Evolutionary conservation across 257 asterid species (phyloP).

Genomic region (Salvia splendens): DNA sequence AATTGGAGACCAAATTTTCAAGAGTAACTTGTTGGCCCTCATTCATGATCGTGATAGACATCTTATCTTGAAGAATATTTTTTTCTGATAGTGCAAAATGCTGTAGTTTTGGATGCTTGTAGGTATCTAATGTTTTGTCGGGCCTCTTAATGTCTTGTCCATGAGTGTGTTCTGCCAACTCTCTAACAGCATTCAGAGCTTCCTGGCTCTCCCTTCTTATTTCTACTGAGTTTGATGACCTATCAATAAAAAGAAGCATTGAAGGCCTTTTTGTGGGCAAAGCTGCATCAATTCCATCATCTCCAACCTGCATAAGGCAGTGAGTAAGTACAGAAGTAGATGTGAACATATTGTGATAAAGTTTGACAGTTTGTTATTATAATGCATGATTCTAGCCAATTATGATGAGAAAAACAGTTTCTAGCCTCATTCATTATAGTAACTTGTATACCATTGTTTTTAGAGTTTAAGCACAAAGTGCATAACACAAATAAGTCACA

Average conservation of each 20-base stretch:
- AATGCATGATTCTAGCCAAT: background rate
- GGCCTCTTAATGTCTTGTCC: constrained; percentile 42
- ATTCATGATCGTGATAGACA: constrained; percentile 59
- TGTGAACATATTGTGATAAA: constrained; percentile 18
- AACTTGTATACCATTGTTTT: no score
- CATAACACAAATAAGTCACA: no score
- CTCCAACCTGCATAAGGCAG: constrained; percentile 62
- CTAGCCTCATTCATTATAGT: background rate
- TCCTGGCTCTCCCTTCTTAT: constrained; percentile 61
- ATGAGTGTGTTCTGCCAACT: constrained; percentile 55
- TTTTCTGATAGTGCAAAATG: constrained; percentile 50
- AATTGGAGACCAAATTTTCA: constrained; percentile 59
- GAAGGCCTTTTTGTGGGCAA: constrained; percentile 72
- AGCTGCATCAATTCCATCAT: constrained; percentile 58
- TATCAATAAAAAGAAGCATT: constrained; percentile 86
- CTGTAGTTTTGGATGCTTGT: constrained; percentile 49
- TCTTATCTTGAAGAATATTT: constrained; percentile 55
- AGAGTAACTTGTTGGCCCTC: constrained; percentile 69
- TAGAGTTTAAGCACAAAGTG: no score
- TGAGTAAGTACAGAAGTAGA: constrained; percentile 28
- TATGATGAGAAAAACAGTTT: background rate
- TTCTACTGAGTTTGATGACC: constrained; percentile 65
- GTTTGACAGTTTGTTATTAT: background rate
- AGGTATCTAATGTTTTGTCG: constrained; percentile 41
- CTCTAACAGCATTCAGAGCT: constrained; percentile 74